These are phyloP conservation scores for Astragalus glycyphyllos DNA, from an alignment of 306 rosid genomes.

Conservation along the genomic window DNA sequence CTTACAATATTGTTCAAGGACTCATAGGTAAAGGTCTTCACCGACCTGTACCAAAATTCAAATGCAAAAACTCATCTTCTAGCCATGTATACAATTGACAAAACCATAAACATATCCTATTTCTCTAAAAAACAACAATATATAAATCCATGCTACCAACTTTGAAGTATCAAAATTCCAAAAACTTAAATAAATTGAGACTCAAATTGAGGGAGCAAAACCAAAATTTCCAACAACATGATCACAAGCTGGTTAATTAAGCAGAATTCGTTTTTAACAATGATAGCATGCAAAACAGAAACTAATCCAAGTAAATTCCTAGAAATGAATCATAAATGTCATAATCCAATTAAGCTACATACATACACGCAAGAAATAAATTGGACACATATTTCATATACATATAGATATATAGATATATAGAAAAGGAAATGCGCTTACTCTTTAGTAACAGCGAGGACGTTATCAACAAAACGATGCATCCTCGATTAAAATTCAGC, in stretches of 20 bases:
- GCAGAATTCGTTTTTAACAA: not conserved
- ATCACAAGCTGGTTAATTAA: not conserved
- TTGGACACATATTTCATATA: not conserved
- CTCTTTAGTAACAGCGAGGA: constrained; percentile 83
- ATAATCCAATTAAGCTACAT: not conserved
- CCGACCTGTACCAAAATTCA: constrained; percentile 68
- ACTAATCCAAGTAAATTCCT: not conserved
- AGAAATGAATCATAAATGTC: constrained; percentile 3
- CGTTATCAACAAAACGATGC: constrained; percentile 71
- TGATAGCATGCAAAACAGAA: constrained; percentile 21
- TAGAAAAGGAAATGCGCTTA: constrained; percentile 42
- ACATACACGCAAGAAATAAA: not conserved
- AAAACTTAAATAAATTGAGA: not conserved
- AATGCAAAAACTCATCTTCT: constrained; percentile 26
- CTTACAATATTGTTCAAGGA: constrained; percentile 76
- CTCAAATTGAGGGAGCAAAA: too few species aligned
- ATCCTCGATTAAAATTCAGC: constrained; percentile 49
- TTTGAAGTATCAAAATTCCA: not conserved
- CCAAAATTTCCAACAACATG: not conserved
- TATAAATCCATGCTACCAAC: not conserved
- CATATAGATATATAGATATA: not conserved
- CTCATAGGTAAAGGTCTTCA: constrained; percentile 86
- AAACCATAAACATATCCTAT: not conserved
- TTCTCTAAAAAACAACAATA: not conserved
- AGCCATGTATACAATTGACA: not conserved